Conservation (phyloP, 306 rosid species). For the Rosa chinensis region DNA sequence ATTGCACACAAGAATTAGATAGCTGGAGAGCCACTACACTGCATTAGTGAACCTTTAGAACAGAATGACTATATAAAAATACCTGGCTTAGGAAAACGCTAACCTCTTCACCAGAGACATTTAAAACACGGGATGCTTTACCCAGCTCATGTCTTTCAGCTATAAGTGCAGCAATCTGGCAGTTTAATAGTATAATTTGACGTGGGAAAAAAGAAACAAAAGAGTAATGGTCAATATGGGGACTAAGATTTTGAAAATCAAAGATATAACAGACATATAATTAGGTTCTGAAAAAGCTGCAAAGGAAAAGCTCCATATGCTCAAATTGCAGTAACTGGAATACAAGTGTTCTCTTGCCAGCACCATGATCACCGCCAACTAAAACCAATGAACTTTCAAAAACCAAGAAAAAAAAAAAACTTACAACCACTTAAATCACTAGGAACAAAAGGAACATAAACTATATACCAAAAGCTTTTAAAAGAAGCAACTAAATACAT, state of each 20-base stretch:
- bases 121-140: slow-evolving; percentile 56
- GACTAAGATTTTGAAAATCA: neutral
- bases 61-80: neutral
- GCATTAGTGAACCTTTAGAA: neutral
- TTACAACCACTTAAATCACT: neutral
- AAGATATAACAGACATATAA: neutral
- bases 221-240: slow-evolving; percentile 1
- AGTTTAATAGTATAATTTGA: slow-evolving; percentile 25
- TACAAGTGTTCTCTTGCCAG: slow-evolving; percentile 90
- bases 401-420: slow-evolving; percentile 17
- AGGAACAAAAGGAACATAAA: slow-evolving; percentile 6
- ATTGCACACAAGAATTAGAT: neutral
- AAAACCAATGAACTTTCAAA: slow-evolving; percentile 81
- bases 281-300: neutral
- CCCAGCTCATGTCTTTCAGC: slow-evolving; percentile 48
- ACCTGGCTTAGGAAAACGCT: slow-evolving; percentile 8
- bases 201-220: slow-evolving; percentile 17
- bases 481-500: neutral
- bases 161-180: slow-evolving; percentile 75
- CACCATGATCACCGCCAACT: slow-evolving; percentile 95
- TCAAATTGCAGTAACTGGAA: slow-evolving; percentile 64
- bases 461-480: slow-evolving; percentile 15
- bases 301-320: neutral
- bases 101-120: slow-evolving; percentile 99
- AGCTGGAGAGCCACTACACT: neutral